Percentiles rank a stretch among this genome's conserved stretches.
Conservation (phyloP, 306 rosid genomes). For the Quercus variabilis region DNA sequence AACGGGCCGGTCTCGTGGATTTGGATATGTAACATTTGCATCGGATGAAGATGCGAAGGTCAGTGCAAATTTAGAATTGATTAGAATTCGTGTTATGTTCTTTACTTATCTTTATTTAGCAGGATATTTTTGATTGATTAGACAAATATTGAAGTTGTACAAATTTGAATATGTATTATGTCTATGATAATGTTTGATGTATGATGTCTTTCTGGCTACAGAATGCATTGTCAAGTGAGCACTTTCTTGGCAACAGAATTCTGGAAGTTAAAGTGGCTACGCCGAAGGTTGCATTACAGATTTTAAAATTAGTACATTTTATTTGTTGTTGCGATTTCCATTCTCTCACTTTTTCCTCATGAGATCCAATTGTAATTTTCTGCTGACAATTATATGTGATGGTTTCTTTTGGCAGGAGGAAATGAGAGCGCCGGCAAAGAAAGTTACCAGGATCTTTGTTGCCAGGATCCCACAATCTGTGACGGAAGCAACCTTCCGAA, state of each 20-base stretch:
- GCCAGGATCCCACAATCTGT: constrained; percentile 92
- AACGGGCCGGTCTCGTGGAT: constrained; percentile 94
- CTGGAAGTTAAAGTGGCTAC: constrained; percentile 99
- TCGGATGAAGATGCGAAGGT: constrained; percentile 94
- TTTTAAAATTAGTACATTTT: not conserved
- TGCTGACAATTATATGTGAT: constrained; percentile 20
- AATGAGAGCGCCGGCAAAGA: constrained; percentile 84
- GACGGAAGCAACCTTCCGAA: constrained; percentile 75
- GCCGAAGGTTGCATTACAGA: constrained; percentile 62
- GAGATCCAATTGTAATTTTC: not conserved
- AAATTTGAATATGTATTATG: not conserved
- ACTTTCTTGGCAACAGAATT: constrained; percentile 82
- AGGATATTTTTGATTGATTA: not conserved
- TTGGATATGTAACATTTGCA: constrained; percentile 92
- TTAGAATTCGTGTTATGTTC: not conserved
- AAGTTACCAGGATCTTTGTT: constrained; percentile 90
- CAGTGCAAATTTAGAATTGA: not conserved
- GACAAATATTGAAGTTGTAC: too few species aligned
- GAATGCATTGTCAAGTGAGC: constrained; percentile 77
- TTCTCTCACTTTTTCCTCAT: not conserved
- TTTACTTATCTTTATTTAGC: not conserved
- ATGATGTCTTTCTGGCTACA: constrained; percentile 30
- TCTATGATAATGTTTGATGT: constrained; percentile 1
- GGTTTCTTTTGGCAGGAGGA: constrained; percentile 68
- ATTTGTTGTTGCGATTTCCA: constrained; percentile 2